Conservation (phyloP, 441 rosid species). For the Brassica balearica region DNA sequence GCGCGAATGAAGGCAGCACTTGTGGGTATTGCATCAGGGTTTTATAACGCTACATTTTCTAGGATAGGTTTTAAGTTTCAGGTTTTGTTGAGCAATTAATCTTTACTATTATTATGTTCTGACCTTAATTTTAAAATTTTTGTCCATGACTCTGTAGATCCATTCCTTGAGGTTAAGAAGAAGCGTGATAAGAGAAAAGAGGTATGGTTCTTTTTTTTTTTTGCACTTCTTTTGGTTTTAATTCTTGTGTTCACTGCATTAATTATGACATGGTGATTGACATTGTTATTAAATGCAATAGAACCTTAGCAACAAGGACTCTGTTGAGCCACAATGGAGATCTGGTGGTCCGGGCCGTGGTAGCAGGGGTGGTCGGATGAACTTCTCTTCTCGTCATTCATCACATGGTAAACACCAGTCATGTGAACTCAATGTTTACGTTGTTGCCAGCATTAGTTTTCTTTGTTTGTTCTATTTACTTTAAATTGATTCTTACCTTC, state of each 20-base stretch:
- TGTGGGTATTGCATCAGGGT: neutral
- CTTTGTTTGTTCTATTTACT: constrained; percentile 19
- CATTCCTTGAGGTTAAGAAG: constrained; percentile 88
- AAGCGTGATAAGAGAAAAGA: constrained; percentile 84
- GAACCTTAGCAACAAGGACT: constrained; percentile 67
- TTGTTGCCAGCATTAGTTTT: constrained; percentile 25
- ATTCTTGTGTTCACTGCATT: neutral
- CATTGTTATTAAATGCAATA: constrained; percentile 42
- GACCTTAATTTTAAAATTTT: too few relatives aligned
- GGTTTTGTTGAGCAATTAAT: neutral
- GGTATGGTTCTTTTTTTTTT: constrained; percentile 48
- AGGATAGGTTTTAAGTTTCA: constrained; percentile 1
- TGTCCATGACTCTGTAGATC: constrained; percentile 55
- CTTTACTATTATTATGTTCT: neutral
- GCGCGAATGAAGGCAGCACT: constrained; percentile 19
- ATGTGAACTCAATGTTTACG: constrained; percentile 13
- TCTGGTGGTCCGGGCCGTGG: constrained; percentile 71
- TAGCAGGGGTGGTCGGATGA: constrained; percentile 64
- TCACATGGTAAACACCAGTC: constrained; percentile 61
- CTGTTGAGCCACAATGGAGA: constrained; percentile 77
- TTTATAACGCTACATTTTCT: neutral
- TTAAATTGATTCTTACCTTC: neutral
- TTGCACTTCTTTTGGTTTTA: constrained; percentile 11
- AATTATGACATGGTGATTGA: constrained; percentile 4
- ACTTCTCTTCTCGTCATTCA: constrained; percentile 56